A percentile compares a stretch with the other conserved stretches of the same genome.
Conservation (phyloP, 306 rosid genomes). For the Gastrolobium bilobum region DNA sequence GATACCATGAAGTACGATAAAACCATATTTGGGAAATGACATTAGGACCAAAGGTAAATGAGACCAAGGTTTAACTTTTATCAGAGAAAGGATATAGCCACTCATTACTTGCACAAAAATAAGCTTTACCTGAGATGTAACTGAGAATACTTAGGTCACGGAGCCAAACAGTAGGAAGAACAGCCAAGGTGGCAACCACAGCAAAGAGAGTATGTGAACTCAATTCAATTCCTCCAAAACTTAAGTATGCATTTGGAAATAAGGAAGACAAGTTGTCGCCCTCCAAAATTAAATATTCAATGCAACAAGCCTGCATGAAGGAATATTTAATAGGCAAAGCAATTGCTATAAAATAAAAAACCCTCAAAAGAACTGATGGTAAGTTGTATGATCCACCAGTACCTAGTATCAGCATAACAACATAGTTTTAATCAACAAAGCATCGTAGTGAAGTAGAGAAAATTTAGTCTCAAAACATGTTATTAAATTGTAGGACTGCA, state of each 20-base stretch:
- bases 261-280: conserved; percentile 92
- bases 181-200: conserved; percentile 78
- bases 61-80: conserved; percentile 1
- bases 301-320: conserved; percentile 86
- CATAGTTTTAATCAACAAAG: not conserved
- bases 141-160: conserved; percentile 93
- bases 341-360: not conserved
- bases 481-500: not conserved
- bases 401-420: not conserved
- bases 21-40: conserved; percentile 5
- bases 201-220: conserved; percentile 76
- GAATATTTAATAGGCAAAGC: conserved; percentile 42
- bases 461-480: not conserved
- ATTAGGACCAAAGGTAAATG: conserved; percentile 9
- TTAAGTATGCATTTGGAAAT: conserved; percentile 84
- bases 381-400: not conserved
- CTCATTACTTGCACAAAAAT: conserved; percentile 7
- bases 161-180: conserved; percentile 97
- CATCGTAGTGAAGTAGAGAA: not conserved
- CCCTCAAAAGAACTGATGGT: not conserved
- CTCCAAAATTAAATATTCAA: conserved; percentile 94
- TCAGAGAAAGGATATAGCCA: not conserved
- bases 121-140: conserved; percentile 81
- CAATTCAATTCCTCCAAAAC: conserved; percentile 67
- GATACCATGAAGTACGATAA: conserved; percentile 12